phyloP scores from a whole-genome alignment of 495 filamentous ascomycete species.

The Penicillium nucicola region DNA sequence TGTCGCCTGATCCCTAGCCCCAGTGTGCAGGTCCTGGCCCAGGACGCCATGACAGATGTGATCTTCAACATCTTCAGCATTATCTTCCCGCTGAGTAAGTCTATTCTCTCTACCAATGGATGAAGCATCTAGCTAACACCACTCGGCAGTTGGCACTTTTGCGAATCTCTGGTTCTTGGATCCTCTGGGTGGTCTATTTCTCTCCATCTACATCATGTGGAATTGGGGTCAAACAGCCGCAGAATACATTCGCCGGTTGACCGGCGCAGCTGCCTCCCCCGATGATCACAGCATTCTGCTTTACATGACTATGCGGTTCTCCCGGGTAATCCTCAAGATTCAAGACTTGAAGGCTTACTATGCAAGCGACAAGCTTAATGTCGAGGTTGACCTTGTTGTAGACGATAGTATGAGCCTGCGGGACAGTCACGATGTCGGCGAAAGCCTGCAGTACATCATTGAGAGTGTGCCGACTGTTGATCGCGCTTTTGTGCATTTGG shows the following conservation, averaged over 20 bases:
- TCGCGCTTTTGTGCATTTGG: conserved; percentile 72
- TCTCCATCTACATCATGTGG: conserved; percentile 78
- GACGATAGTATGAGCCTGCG: conserved; percentile 73
- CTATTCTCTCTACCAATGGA: not conserved
- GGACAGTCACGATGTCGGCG: conserved; percentile 86
- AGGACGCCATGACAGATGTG: conserved; percentile 67
- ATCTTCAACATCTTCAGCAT: conserved; percentile 93
- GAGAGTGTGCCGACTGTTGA: conserved; percentile 80
- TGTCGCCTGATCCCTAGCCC: conserved; percentile 86
- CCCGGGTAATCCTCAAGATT: conserved; percentile 81
- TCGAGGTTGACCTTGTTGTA: conserved; percentile 80
- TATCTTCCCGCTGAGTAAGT: conserved; percentile 43
- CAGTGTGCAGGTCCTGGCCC: conserved; percentile 78
- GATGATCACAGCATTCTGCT: conserved; percentile 82
- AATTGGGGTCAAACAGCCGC: conserved; percentile 77
- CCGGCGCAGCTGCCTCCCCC: conserved; percentile 74
- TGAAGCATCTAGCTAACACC: not conserved
- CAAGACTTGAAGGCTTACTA: conserved; percentile 88
- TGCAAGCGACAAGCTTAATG: conserved; percentile 83
- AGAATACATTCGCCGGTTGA: conserved; percentile 79
- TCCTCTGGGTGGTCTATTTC: conserved; percentile 74
- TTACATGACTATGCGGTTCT: conserved; percentile 93
- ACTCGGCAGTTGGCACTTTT: conserved; percentile 65
- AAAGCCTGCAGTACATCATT: conserved; percentile 85
- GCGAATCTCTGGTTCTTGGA: conserved; percentile 82